Conservation (phyloP, 1,139 yeast species). For the Waltiozyma sp. region DNA sequence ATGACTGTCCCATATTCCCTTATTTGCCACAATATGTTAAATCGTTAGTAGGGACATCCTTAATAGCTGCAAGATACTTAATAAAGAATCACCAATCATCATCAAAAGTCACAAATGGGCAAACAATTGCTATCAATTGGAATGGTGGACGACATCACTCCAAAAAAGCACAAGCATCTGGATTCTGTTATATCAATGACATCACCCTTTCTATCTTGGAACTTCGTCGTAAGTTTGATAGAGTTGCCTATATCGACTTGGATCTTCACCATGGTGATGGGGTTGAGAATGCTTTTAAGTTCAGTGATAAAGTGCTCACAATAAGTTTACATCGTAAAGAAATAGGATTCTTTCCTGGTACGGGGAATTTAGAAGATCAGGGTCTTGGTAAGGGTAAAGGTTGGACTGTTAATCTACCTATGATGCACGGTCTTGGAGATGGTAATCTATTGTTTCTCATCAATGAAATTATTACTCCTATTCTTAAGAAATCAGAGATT, state of each 20-base stretch:
- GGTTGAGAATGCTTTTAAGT: slow-evolving; percentile 54
- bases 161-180: slow-evolving; percentile 43
- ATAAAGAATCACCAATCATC: not conserved
- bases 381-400: slow-evolving; percentile 29
- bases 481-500: slow-evolving; percentile 30
- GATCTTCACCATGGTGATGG: slow-evolving; percentile 81
- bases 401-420: slow-evolving; percentile 43
- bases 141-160: slow-evolving; percentile 78
- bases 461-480: slow-evolving; percentile 33
- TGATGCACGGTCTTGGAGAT: slow-evolving; percentile 47
- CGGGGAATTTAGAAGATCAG: slow-evolving; percentile 35
- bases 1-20: slow-evolving; percentile 60
- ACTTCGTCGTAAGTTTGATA: slow-evolving; percentile 35
- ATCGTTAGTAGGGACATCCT: slow-evolving; percentile 46
- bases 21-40: slow-evolving; percentile 39
- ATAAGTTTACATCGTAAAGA: slow-evolving; percentile 57
- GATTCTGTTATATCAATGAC: slow-evolving; percentile 70
- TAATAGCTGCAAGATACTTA: slow-evolving; percentile 35
- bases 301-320: slow-evolving; percentile 45
- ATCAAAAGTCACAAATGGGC: not conserved
- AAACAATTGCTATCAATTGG: slow-evolving; percentile 50
- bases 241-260: slow-evolving; percentile 53
- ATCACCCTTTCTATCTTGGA: slow-evolving; percentile 43
- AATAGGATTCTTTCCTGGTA: slow-evolving; percentile 64
- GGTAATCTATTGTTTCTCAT: slow-evolving; percentile 27